Evolutionary conservation across 116 monocot genomes (phyloP), one percentile per base, ranked within the genome.

Genomic region (Phalaenopsis hybrid): DNA sequence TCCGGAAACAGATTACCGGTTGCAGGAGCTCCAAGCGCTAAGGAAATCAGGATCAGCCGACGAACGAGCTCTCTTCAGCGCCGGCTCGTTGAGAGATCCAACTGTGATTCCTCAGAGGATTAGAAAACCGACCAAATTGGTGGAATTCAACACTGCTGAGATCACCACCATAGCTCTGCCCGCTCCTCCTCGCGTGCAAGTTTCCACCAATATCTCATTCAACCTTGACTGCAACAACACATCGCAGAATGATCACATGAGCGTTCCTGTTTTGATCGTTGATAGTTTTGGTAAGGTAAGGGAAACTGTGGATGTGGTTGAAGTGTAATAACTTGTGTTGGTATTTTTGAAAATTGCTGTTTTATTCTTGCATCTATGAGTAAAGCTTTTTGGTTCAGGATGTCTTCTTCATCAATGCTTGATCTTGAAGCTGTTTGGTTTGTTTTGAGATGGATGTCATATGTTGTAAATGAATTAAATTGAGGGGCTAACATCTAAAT

Each of bases 1-100:
- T 8, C 92, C 92, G n/a, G 92, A 92, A 85, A 88, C 88, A 4
- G 90, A 90, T 20, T 88, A 85, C 76, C 81, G 92, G 74, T 83
- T 92, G 2, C 83, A 82, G 81, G 70, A 86, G 57, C 75, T 90
- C 44, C 81, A 86, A 31, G 88, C 85, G 13, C 23, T 23, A 13
- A 72, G 72, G 70, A 55, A 77, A 79, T 52, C 31, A 74, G 37
- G 81, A 81, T 84, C 52, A 63, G 6, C 70, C 0, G 28, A 48
- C 3, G 51, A 16, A 23, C 49, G 28, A 16, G 37, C 72, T 72
- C 13, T 72, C 34, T 11, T 72, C 6, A n/a, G 4, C 15, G 16
- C 72, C 15, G 31, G 72, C 16, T 77, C 51, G 3, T 44, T 25
- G 4, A 77, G 51, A 51, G 75, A 75, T 75, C 75, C 0, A 45